A percentile compares a stretch with the other conserved stretches of the same genome.
Conservation (phyloP, 2,329 filamentous ascomycete species). For the Myriosclerotinia scirpicola region DNA sequence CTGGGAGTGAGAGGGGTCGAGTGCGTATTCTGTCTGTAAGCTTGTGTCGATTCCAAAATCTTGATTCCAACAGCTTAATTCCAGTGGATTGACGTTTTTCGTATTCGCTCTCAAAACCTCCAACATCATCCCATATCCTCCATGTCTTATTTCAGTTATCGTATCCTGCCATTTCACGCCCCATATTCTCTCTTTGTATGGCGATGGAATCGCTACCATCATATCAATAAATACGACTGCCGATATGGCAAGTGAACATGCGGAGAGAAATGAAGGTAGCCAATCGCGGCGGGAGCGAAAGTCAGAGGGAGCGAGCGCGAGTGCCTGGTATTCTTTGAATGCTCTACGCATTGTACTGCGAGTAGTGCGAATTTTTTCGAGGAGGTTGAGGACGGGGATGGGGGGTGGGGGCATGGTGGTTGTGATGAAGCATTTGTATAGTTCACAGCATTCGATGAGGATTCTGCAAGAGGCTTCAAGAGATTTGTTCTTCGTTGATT, state of each 20-base stretch:
- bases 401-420: neutral
- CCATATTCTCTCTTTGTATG: slow-evolving; percentile 30
- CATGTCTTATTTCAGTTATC: slow-evolving; percentile 25
- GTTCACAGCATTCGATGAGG: slow-evolving; percentile 26
- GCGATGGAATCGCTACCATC: slow-evolving; percentile 25
- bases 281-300: slow-evolving; percentile 25
- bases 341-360: slow-evolving; percentile 27
- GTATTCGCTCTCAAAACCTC: slow-evolving; percentile 25
- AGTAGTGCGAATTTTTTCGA: slow-evolving; percentile 26
- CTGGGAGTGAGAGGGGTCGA: neutral
- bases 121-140: slow-evolving; percentile 30
- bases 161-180: slow-evolving; percentile 25
- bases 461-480: slow-evolving; percentile 27
- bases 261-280: slow-evolving; percentile 29
- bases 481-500: slow-evolving; percentile 23
- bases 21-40: slow-evolving; percentile 8
- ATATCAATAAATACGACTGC: slow-evolving; percentile 28
- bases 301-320: slow-evolving; percentile 26
- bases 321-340: slow-evolving; percentile 26
- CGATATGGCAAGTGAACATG: slow-evolving; percentile 23
- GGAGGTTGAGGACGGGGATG: slow-evolving; percentile 23
- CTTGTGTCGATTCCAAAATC: neutral
- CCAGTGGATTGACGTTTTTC: slow-evolving; percentile 27
- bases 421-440: slow-evolving; percentile 28
- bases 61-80: slow-evolving; percentile 25